Evolutionary conservation across 768 basidiomycete genomes (phyloP).

Genomic region (Tremella mesenterica): DNA sequence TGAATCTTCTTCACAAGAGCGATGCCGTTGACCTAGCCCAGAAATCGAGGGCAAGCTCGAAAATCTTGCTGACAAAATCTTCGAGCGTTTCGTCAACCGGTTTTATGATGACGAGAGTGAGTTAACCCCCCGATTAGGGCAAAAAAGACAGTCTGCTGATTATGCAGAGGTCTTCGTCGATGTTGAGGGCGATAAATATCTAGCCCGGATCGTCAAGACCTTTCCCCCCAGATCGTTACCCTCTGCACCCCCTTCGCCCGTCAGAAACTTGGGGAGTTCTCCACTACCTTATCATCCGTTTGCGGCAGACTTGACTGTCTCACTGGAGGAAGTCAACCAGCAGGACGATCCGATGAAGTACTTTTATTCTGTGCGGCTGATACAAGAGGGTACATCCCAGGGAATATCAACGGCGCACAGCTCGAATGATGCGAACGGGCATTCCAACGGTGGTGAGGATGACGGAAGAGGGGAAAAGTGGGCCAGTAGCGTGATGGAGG

Average conservation of each 20-base stretch:
- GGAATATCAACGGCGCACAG: slow-evolving; percentile 23
- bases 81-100: slow-evolving; percentile 90
- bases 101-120: slow-evolving; percentile 84
- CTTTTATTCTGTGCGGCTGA: slow-evolving; percentile 76
- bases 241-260: slow-evolving; percentile 44
- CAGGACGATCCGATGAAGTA: slow-evolving; percentile 75
- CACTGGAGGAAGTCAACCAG: slow-evolving; percentile 59
- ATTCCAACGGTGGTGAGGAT: slow-evolving; percentile 13
- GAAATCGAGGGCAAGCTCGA: slow-evolving; percentile 96
- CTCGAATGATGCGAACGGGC: slow-evolving; percentile 14
- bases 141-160: not conserved
- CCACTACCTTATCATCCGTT: slow-evolving; percentile 53
- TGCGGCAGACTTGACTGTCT: slow-evolving; percentile 68
- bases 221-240: slow-evolving; percentile 47
- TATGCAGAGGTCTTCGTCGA: slow-evolving; percentile 72
- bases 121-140: slow-evolving; percentile 44
- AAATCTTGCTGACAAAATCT: slow-evolving; percentile 87
- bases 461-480: slow-evolving; percentile 35
- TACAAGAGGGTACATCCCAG: slow-evolving; percentile 43
- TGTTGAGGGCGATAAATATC: slow-evolving; percentile 75
- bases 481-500: slow-evolving; percentile 66
- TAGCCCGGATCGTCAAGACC: slow-evolving; percentile 69
- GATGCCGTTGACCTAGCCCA: slow-evolving; percentile 41
- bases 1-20: not conserved
- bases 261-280: not conserved